Evolutionary conservation across 306 rosid genomes (phyloP).

Genomic region (Quercus agrifolia): DNA sequence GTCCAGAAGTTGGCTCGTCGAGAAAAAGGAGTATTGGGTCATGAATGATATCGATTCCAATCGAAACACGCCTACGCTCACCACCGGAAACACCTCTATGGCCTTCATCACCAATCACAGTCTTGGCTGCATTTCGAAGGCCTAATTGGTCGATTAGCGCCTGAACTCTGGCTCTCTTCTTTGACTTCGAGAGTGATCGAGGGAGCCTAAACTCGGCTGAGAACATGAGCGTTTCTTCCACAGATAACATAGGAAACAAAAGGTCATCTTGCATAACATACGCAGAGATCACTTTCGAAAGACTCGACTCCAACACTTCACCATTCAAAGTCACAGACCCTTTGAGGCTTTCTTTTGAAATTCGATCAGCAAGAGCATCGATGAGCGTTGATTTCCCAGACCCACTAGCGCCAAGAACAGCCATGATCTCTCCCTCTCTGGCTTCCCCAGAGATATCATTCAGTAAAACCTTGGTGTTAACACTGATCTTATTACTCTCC

Average conservation of each 20-base stretch:
- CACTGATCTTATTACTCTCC: background rate
- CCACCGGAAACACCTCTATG: constrained; percentile 92
- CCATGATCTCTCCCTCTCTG: constrained; percentile 88
- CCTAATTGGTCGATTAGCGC: constrained; percentile 83
- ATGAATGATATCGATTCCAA: constrained; percentile 85
- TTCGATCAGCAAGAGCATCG: constrained; percentile 80
- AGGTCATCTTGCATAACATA: constrained; percentile 99
- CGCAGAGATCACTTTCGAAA: constrained; percentile 72
- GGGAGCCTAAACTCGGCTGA: constrained; percentile 88
- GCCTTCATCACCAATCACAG: constrained; percentile 87
- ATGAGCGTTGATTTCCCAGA: constrained; percentile 89
- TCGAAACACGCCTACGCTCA: constrained; percentile 82
- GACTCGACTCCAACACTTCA: constrained; percentile 54
- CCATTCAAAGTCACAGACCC: constrained; percentile 59
- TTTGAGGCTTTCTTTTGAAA: constrained; percentile 68
- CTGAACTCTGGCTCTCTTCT: constrained; percentile 70
- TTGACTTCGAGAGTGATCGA: constrained; percentile 68
- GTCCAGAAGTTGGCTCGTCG: constrained; percentile 90
- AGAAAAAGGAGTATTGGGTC: constrained; percentile 82
- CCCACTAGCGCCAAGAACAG: constrained; percentile 91
- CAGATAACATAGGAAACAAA: constrained; percentile 90
- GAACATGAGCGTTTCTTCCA: constrained; percentile 91
- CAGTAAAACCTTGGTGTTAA: constrained; percentile 45
- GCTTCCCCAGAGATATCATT: constrained; percentile 84
- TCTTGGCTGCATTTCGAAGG: constrained; percentile 56